phyloP scores from a whole-genome alignment of 768 basidiomycete species.

The Mycena leptocephala region DNA sequence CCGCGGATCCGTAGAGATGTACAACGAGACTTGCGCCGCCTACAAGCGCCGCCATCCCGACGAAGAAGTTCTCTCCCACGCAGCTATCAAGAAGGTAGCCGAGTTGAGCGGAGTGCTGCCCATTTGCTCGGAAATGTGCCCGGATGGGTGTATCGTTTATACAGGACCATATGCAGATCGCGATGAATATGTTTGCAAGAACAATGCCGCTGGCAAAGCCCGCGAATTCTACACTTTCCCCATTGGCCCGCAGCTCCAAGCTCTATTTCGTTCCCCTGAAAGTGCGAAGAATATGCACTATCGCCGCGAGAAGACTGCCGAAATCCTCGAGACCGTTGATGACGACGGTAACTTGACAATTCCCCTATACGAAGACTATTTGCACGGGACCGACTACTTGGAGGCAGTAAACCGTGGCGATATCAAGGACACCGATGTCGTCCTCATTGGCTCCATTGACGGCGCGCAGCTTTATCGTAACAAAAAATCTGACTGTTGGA shows the following conservation, averaged over 20 bases:
- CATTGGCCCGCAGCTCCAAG: not conserved
- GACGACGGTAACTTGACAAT: not conserved
- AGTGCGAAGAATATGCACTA: not conserved
- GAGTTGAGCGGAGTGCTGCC: not conserved
- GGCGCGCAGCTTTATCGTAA: not conserved
- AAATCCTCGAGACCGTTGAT: not conserved
- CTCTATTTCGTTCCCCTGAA: not conserved
- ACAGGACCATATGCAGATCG: not conserved
- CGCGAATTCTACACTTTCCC: not conserved
- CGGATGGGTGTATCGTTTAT: not conserved
- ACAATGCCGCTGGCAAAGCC: not conserved
- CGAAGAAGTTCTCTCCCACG: not conserved
- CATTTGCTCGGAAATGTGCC: not conserved
- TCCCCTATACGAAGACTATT: not conserved
- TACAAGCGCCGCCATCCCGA: not conserved
- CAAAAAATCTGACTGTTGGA: not conserved
- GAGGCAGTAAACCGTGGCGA: not conserved
- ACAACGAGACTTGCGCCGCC: not conserved
- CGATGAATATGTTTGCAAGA: not conserved
- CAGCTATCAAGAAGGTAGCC: not conserved
- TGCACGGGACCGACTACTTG: not conserved
- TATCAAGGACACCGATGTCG: not conserved
- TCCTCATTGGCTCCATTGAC: not conserved
- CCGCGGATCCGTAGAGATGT: not conserved
- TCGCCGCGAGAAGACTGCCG: not conserved